phyloP scores from a whole-genome alignment of 345 rosid species.

The Raphanus raphanistrum region DNA sequence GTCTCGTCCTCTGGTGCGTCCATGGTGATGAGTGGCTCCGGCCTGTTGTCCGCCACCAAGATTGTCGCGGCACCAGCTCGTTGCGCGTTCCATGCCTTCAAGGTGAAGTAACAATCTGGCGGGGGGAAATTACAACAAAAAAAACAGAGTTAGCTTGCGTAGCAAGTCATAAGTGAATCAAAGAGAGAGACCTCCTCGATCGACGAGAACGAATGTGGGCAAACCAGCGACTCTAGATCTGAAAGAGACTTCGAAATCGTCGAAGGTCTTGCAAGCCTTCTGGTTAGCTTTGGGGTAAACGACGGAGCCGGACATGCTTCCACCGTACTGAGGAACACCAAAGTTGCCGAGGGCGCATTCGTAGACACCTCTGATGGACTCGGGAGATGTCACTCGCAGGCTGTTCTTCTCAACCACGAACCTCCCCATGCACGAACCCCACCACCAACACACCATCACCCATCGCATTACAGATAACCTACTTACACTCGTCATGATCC shows the following conservation, averaged over 20 bases:
- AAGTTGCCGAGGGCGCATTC: constrained; percentile 96
- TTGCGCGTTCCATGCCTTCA: constrained; percentile 98
- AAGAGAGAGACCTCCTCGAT: constrained; percentile 78
- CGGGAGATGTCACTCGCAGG: constrained; percentile 66
- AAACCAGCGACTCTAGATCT: constrained; percentile 66
- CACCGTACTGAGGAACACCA: constrained; percentile 97
- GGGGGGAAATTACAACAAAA: neutral
- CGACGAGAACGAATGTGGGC: constrained; percentile 75
- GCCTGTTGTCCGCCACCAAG: constrained; percentile 81
- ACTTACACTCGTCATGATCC: neutral
- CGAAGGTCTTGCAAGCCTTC: constrained; percentile 71
- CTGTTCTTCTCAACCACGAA: constrained; percentile 82
- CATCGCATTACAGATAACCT: constrained; percentile 7
- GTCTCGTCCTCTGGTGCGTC: constrained; percentile 78
- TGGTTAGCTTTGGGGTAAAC: constrained; percentile 69
- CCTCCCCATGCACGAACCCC: constrained; percentile 56
- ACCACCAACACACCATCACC: constrained; percentile 37
- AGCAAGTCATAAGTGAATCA: neutral
- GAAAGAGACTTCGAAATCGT: constrained; percentile 58
- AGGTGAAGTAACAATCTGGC: constrained; percentile 91
- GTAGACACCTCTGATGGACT: constrained; percentile 73
- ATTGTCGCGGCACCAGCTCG: constrained; percentile 93
- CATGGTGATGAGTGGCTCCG: constrained; percentile 90
- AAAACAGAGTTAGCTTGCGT: neutral
- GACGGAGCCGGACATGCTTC: constrained; percentile 92